Evolutionary conservation across 192 early-diverging fungal species (phyloP).

Genomic region (Coemansia javaensis): DNA sequence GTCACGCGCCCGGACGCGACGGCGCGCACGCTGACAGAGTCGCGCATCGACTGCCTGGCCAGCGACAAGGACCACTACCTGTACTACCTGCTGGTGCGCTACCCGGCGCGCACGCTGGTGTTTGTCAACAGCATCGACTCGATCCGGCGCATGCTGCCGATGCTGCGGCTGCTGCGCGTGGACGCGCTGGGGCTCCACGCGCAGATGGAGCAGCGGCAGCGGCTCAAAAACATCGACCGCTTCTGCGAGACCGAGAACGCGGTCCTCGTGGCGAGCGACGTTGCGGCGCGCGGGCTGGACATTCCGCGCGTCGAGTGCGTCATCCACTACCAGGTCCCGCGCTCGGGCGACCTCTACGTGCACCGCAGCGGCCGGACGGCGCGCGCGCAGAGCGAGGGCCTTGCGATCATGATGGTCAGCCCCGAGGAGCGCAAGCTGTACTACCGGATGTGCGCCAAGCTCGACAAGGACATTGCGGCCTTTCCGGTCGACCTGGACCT

Average conservation of each 20-base stretch:
- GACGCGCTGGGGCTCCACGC: conserved; percentile 83
- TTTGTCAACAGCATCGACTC: conserved; percentile 96
- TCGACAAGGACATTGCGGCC: conserved; percentile 70
- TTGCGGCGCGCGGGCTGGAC: conserved; percentile 93
- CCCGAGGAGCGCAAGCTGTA: conserved; percentile 81
- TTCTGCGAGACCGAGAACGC: conserved; percentile 70
- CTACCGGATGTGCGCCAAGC: conserved; percentile 72
- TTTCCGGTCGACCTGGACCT: conserved; percentile 81
- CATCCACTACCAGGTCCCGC: conserved; percentile 92
- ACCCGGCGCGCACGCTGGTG: conserved; percentile 84
- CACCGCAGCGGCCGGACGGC: conserved; percentile 94
- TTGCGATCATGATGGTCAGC: conserved; percentile 75
- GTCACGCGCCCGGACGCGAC: conserved; percentile 62
- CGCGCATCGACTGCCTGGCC: conserved; percentile 78
- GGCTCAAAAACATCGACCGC: conserved; percentile 88
- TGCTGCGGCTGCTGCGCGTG: conserved; percentile 69
- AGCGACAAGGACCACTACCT: conserved; percentile 79
- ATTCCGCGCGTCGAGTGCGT: conserved; percentile 90
- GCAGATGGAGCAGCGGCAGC: conserved; percentile 94
- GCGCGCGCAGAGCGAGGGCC: conserved; percentile 75
- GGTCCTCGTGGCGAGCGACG: conserved; percentile 91
- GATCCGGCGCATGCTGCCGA: conserved; percentile 80
- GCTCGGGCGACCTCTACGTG: conserved; percentile 90
- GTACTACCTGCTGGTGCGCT: conserved; percentile 83
- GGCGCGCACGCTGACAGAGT: conserved; percentile 68